These are phyloP conservation scores for Chrysoporthe cubensis DNA, from an alignment of 2,329 filamentous ascomycete species.

Conservation along the genomic window DNA sequence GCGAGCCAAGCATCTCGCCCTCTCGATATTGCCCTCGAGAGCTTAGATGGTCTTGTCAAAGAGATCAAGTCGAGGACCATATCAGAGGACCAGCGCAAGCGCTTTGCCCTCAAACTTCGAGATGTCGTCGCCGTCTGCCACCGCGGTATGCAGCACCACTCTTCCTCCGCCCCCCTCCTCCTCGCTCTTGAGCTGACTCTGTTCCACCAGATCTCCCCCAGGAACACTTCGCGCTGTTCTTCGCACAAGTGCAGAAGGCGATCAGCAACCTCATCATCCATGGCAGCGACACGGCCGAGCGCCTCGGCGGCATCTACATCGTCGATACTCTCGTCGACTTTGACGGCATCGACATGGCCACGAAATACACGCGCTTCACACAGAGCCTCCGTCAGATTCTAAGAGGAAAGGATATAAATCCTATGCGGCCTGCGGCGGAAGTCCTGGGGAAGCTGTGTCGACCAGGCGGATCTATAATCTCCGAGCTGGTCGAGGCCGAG, in stretches of 20 bases:
- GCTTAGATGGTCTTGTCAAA: constrained; percentile 57
- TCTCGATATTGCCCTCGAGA: constrained; percentile 57
- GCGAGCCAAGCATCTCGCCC: constrained; percentile 46
- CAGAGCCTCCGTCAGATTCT: constrained; percentile 87
- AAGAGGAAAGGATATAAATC: constrained; percentile 85
- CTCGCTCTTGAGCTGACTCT: constrained; percentile 23
- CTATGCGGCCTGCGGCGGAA: constrained; percentile 87
- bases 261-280: constrained; percentile 75
- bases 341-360: constrained; percentile 88
- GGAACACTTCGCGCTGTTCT: constrained; percentile 72
- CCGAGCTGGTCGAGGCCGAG: constrained; percentile 94
- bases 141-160: constrained; percentile 48
- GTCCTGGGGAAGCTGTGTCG: constrained; percentile 89
- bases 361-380: constrained; percentile 93
- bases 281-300: constrained; percentile 83
- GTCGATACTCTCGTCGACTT: constrained; percentile 94
- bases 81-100: constrained; percentile 55
- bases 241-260: constrained; percentile 59
- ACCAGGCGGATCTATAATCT: constrained; percentile 90
- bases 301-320: constrained; percentile 88
- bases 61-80: constrained; percentile 57
- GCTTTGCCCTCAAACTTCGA: constrained; percentile 57
- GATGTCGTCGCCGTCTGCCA: constrained; percentile 60
- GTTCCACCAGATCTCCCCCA: constrained; percentile 68
- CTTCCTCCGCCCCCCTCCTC: background rate